Percentiles rank a stretch among this genome's conserved stretches.
Conservation (phyloP, 139 green algal species). For the Tetratostichococcus sp. region DNA sequence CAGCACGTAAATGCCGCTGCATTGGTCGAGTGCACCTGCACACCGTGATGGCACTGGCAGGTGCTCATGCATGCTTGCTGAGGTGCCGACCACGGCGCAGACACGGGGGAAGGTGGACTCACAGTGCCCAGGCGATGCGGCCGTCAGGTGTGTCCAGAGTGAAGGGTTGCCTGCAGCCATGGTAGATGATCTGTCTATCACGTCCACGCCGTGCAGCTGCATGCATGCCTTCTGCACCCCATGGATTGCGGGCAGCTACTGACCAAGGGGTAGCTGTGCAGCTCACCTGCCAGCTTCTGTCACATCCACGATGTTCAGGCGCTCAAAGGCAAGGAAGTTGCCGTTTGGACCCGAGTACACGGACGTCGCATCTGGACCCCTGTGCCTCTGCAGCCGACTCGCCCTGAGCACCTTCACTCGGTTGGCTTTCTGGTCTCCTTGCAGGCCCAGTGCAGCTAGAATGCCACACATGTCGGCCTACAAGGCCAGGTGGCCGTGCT, state of each 20-base stretch:
- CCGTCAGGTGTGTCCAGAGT: constrained; percentile 45
- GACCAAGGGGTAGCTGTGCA: no score
- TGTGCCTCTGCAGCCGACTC: constrained; percentile 40
- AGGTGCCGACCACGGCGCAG: background rate
- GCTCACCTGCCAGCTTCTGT: constrained; percentile 48
- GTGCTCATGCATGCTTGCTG: background rate
- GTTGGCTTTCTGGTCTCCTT: constrained; percentile 42
- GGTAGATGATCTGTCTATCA: no score
- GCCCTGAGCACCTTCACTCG: constrained; percentile 37
- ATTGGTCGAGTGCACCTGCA: no score
- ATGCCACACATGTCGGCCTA: constrained; percentile 62
- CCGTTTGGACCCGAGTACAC: constrained; percentile 43
- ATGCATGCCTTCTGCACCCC: background rate
- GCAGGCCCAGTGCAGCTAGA: constrained; percentile 47
- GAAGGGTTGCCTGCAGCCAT: constrained; percentile 60
- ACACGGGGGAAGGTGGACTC: constrained; percentile 16
- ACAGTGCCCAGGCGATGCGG: constrained; percentile 57
- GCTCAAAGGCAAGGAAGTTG: constrained; percentile 54
- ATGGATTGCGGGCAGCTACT: background rate
- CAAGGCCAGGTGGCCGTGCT: no score
- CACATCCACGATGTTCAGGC: constrained; percentile 62
- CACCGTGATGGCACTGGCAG: background rate
- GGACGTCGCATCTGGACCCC: constrained; percentile 47
- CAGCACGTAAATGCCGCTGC: no score
- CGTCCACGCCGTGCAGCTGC: no score